A percentile compares a stretch with the other conserved stretches of the same genome.
phyloP scores from a whole-genome alignment of 495 filamentous ascomycete genomes.

The Penicillium subrubescens region DNA sequence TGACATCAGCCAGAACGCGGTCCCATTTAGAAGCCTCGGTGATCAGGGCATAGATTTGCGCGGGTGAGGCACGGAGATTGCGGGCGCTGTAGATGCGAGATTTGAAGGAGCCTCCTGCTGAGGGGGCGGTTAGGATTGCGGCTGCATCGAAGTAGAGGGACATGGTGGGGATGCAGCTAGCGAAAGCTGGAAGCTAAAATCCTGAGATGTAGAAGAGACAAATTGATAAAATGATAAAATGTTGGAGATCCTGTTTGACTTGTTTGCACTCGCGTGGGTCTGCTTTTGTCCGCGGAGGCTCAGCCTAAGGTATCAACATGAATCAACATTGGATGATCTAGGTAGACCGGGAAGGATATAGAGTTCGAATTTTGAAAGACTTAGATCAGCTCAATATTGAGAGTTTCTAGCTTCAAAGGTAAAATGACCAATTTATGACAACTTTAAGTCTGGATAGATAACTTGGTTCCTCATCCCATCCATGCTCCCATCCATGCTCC shows the following conservation, averaged over 20 bases:
- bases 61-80: conserved; percentile 70
- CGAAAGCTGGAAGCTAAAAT: no score
- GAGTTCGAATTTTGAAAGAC: no score
- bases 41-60: conserved; percentile 82
- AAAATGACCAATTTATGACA: no score
- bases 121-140: conserved; percentile 64
- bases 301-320: not conserved
- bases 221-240: not conserved
- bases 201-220: not conserved
- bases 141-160: conserved; percentile 95
- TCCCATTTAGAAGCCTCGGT: conserved; percentile 92
- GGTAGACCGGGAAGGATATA: no score
- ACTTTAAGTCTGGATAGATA: no score
- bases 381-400: no score
- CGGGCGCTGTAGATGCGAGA: conserved; percentile 71
- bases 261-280: not conserved
- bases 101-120: conserved; percentile 74
- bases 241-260: not conserved
- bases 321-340: not conserved
- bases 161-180: conserved; percentile 51
- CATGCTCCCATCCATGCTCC: no score
- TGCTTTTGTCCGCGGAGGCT: not conserved
- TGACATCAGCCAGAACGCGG: conserved; percentile 76
- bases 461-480: no score
- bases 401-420: no score